Percentiles rank a stretch among this genome's conserved stretches.
These are phyloP conservation scores for Apophysomyces variabilis DNA, from an alignment of 371 early-diverging fungal genomes.

Conservation along the genomic window DNA sequence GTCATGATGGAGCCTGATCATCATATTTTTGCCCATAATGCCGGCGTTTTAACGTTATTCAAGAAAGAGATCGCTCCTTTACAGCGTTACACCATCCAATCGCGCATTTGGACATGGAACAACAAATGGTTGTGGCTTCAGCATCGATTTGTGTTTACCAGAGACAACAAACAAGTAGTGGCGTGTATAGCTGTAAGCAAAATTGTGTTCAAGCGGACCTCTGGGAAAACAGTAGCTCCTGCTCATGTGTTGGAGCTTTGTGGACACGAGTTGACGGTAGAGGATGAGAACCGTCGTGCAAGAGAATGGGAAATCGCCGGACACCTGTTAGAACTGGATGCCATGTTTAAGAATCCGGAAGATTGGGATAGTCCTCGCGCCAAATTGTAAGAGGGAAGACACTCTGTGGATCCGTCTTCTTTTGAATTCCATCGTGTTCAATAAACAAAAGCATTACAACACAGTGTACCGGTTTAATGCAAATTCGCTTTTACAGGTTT, in stretches of 20 bases:
- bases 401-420: too few relatives aligned
- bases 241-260: slow-evolving; percentile 34
- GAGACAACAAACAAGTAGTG: slow-evolving; percentile 19
- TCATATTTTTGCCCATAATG: slow-evolving; percentile 38
- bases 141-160: slow-evolving; percentile 38
- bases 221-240: slow-evolving; percentile 49
- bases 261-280: slow-evolving; percentile 35
- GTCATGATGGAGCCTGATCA: slow-evolving; percentile 46
- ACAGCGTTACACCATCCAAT: slow-evolving; percentile 53
- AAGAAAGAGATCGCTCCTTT: slow-evolving; percentile 61
- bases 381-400: slow-evolving; percentile 13
- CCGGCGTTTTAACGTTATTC: slow-evolving; percentile 50
- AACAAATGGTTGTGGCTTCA: slow-evolving; percentile 58
- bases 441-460: too few relatives aligned
- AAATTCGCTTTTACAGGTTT: too few relatives aligned
- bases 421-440: too few relatives aligned
- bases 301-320: slow-evolving; percentile 28
- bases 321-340: slow-evolving; percentile 30
- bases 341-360: slow-evolving; percentile 26
- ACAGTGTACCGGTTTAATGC: too few relatives aligned
- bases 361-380: slow-evolving; percentile 18
- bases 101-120: slow-evolving; percentile 62
- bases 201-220: slow-evolving; percentile 46
- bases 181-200: slow-evolving; percentile 42
- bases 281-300: slow-evolving; percentile 30